phyloP scores from a whole-genome alignment of 305 asterid species.

The Fraxinus platypoda region DNA sequence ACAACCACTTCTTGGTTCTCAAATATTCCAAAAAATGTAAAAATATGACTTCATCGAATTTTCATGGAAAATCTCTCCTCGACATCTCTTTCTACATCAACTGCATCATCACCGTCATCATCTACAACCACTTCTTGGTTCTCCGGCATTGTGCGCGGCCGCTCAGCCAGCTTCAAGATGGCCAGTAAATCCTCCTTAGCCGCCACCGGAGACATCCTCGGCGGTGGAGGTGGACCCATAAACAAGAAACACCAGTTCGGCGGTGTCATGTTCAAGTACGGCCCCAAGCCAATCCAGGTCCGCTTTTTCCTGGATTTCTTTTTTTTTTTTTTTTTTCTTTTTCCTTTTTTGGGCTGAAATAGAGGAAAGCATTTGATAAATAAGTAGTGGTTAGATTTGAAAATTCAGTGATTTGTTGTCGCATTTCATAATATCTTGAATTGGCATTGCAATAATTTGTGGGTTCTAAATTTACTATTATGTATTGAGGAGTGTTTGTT shows the following conservation, averaged over 20 bases:
- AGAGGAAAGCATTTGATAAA: not conserved
- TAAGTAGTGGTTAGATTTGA: not conserved
- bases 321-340: not conserved
- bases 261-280: conserved; percentile 91
- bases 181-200: conserved; percentile 30
- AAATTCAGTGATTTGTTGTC: not conserved
- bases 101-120: conserved; percentile 21
- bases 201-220: conserved; percentile 31
- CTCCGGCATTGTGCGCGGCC: conserved; percentile 88
- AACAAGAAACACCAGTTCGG: conserved; percentile 75
- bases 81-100: conserved; percentile 15
- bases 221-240: conserved; percentile 51
- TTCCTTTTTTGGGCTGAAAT: not conserved
- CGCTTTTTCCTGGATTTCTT: not conserved
- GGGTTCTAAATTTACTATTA: not conserved
- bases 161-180: conserved; percentile 49
- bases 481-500: not conserved
- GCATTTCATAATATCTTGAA: not conserved
- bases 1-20: conserved; percentile 66
- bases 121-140: conserved; percentile 59
- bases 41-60: not conserved
- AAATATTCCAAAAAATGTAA: no score
- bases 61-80: not conserved
- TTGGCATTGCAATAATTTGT: not conserved
- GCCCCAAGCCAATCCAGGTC: conserved; percentile 84